Conservation (phyloP, 805 yeast species). For the Candida odintsovae region DNA sequence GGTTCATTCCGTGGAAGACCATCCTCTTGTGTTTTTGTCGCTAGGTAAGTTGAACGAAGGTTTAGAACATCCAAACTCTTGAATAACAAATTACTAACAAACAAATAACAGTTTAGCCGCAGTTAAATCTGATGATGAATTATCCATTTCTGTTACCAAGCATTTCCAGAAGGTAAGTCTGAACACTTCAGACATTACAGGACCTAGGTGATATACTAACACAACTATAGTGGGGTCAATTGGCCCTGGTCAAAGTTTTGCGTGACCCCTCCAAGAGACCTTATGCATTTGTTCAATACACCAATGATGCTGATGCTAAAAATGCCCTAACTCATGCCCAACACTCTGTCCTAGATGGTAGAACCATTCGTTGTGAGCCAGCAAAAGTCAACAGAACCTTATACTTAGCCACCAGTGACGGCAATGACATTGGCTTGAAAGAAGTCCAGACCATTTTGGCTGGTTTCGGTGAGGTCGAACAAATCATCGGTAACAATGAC, state of each 20-base stretch:
- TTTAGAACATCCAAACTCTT: not conserved
- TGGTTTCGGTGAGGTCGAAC: conserved; percentile 73
- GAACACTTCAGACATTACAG: not conserved
- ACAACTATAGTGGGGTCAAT: conserved; percentile 53
- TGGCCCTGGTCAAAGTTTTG: conserved; percentile 72
- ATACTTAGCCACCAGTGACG: conserved; percentile 40
- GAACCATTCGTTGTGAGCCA: conserved; percentile 79
- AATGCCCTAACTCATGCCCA: conserved; percentile 66
- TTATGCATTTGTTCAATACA: conserved; percentile 88
- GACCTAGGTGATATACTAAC: not conserved
- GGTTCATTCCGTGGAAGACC: conserved; percentile 51
- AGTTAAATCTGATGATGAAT: conserved; percentile 58
- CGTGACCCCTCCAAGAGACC: conserved; percentile 81
- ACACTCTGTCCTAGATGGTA: conserved; percentile 61
- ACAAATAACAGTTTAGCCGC: conserved; percentile 49
- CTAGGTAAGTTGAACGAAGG: conserved; percentile 29
- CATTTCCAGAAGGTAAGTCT: conserved; percentile 46
- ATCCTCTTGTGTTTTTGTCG: conserved; percentile 84
- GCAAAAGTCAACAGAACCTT: conserved; percentile 90
- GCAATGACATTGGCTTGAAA: conserved; percentile 22
- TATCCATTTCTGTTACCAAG: conserved; percentile 60
- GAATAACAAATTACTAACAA: not conserved
- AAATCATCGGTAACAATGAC: conserved; percentile 41
- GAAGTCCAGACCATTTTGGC: conserved; percentile 36
- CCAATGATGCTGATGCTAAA: conserved; percentile 62